A percentile compares a stretch with the other conserved stretches of the same genome.
Conservation (phyloP, 345 rosid genomes). For the Gossypium mustelinum region DNA sequence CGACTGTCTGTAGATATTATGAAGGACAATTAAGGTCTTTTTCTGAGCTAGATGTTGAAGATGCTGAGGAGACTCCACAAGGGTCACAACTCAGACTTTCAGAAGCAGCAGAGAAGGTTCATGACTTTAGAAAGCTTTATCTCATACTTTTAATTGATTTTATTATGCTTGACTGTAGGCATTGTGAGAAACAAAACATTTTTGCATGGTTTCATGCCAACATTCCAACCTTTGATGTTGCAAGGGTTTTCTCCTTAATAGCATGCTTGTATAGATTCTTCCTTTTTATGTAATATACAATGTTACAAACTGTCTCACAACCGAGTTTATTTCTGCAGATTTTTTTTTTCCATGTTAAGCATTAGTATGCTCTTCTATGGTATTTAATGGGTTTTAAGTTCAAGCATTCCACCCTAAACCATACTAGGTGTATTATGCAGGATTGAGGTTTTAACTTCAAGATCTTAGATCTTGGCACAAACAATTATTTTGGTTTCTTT, state of each 20-base stretch:
- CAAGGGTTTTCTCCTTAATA: neutral
- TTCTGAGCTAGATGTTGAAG: constrained; percentile 53
- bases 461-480: neutral
- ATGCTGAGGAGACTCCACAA: constrained; percentile 38
- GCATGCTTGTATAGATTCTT: neutral
- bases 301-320: neutral
- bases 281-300: neutral
- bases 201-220: neutral
- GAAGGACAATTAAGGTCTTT: constrained; percentile 76
- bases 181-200: neutral
- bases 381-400: neutral
- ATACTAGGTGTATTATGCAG: neutral
- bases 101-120: constrained; percentile 94
- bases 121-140: neutral
- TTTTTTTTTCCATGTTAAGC: neutral
- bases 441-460: neutral
- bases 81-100: constrained; percentile 44
- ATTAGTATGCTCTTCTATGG: neutral
- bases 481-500: neutral
- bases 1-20: constrained; percentile 57
- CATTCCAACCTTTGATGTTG: neutral
- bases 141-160: neutral
- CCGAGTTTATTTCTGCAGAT: neutral
- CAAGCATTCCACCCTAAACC: neutral
- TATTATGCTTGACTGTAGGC: neutral